phyloP scores from a whole-genome alignment of 2,329 filamentous ascomycete genomes.

The Rugonectria rugulosa region DNA sequence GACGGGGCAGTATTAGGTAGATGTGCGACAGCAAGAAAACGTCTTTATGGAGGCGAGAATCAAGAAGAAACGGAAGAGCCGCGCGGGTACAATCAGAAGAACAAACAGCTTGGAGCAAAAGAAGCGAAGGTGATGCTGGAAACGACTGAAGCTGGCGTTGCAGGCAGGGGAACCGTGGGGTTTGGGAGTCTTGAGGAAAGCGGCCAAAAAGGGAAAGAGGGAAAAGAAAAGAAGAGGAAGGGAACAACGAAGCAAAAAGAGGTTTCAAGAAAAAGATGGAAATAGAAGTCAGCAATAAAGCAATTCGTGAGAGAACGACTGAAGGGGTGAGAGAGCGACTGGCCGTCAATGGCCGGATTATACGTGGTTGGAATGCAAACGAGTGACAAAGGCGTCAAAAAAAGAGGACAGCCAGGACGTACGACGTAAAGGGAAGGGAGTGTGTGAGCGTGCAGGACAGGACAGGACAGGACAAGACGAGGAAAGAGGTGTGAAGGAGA shows the following conservation, averaged over 20 bases:
- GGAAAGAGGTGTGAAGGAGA: slow-evolving; percentile 11
- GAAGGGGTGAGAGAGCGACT: slow-evolving; percentile 37
- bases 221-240: slow-evolving; percentile 16
- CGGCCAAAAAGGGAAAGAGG: slow-evolving; percentile 21
- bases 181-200: slow-evolving; percentile 15
- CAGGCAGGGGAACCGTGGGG: slow-evolving; percentile 23
- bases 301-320: slow-evolving; percentile 33
- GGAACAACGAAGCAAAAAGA: slow-evolving; percentile 6
- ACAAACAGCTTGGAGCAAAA: neutral
- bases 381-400: slow-evolving; percentile 31
- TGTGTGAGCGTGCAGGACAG: too few relatives aligned
- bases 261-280: neutral
- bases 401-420: slow-evolving; percentile 14
- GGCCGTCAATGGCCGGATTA: slow-evolving; percentile 38
- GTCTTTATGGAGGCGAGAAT: neutral
- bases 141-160: neutral
- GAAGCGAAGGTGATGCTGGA: slow-evolving; percentile 1
- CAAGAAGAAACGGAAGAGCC: slow-evolving; percentile 6
- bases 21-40: neutral
- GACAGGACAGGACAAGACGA: slow-evolving; percentile 30
- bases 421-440: slow-evolving; percentile 6
- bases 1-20: slow-evolving; percentile 21
- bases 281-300: slow-evolving; percentile 23
- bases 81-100: neutral
- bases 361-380: slow-evolving; percentile 31